A percentile compares a stretch with the other conserved stretches of the same genome.
phyloP scores from a whole-genome alignment of 371 early-diverging fungal species.

The Zychaea mexicana region DNA sequence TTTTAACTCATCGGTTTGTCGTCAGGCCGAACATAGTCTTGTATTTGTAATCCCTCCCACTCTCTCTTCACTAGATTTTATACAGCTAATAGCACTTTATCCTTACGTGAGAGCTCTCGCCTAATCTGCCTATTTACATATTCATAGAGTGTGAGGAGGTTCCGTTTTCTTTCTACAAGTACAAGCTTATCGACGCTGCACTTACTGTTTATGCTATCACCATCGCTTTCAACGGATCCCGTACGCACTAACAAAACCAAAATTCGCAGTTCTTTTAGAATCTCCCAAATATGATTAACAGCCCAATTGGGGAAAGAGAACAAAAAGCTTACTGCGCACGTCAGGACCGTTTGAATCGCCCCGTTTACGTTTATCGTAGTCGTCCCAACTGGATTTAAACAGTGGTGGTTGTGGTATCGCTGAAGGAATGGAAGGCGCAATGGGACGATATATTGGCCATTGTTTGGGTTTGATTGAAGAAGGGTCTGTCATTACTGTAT shows the following conservation, averaged over 20 bases:
- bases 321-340: not conserved
- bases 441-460: conserved; percentile 8
- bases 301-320: not conserved
- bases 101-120: conserved; percentile 5
- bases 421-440: conserved; percentile 7
- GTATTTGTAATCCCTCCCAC: not conserved
- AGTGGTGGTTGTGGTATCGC: not conserved
- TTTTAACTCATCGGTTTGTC: not conserved
- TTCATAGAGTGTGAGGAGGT: not conserved
- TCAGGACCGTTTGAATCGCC: not conserved
- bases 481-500: not conserved
- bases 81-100: not conserved
- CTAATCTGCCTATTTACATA: not conserved
- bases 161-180: not conserved
- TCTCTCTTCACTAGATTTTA: not conserved
- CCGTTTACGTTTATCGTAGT: conserved; percentile 12
- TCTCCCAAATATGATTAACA: not conserved
- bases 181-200: too few species aligned
- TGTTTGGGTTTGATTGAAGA: not conserved
- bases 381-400: conserved; percentile 1
- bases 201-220: conserved; percentile 2
- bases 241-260: not conserved
- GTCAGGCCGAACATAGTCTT: not conserved
- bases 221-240: conserved; percentile 2
- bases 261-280: not conserved